A percentile compares a stretch with the other conserved stretches of the same genome.
These are phyloP conservation scores for Neocallimastix lanati DNA, from an alignment of 192 early-diverging fungal species.

Conservation along the genomic window DNA sequence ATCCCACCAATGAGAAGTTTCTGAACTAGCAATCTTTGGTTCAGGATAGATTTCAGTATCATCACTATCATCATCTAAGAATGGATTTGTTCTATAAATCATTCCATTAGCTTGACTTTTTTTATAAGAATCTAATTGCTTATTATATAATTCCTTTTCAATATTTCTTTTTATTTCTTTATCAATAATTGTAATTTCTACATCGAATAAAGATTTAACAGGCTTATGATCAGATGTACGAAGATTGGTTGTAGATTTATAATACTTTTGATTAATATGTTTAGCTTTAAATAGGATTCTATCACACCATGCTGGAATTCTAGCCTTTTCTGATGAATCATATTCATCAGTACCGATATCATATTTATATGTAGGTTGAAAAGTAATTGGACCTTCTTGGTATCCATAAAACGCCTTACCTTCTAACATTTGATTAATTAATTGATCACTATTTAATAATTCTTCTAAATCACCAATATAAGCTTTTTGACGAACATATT, in stretches of 20 bases:
- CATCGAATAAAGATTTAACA: background rate
- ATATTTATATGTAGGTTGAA: conserved; percentile 86
- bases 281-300: conserved; percentile 56
- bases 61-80: background rate
- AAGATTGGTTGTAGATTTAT: background rate
- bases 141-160: background rate
- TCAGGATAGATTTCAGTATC: background rate
- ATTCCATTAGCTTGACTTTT: background rate
- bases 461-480: conserved; percentile 31
- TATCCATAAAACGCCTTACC: conserved; percentile 60
- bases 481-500: conserved; percentile 32
- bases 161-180: background rate
- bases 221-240: background rate
- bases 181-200: background rate
- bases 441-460: conserved; percentile 68
- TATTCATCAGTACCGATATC: conserved; percentile 68
- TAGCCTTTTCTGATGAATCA: conserved; percentile 82
- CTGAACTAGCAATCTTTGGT: background rate
- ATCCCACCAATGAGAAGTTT: background rate
- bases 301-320: conserved; percentile 93
- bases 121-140: background rate
- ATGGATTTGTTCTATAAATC: background rate
- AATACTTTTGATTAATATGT: background rate
- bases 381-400: conserved; percentile 51
- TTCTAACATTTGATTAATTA: conserved; percentile 35